A percentile compares a stretch with the other conserved stretches of the same genome.
Evolutionary conservation across 352 stramenopile genomes (phyloP).

Genomic region (Aphanomyces euteiches): DNA sequence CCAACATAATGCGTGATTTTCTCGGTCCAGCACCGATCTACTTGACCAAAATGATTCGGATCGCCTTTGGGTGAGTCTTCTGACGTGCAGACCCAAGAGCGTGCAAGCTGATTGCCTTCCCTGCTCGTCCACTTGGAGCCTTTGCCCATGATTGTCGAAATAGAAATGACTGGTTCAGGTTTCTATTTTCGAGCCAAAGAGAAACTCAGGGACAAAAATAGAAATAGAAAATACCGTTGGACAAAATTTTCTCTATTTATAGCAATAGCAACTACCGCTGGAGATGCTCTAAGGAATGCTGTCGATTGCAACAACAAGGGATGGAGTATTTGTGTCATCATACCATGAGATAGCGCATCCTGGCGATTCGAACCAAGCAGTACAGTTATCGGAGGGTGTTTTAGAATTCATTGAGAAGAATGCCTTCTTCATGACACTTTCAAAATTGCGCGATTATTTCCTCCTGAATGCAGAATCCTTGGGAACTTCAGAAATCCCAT

Average conservation of each 20-base stretch:
- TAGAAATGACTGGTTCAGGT: slow-evolving; percentile 1
- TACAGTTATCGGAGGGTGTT: neutral
- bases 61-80: slow-evolving; percentile 12
- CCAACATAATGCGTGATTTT: too few species aligned
- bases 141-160: slow-evolving; percentile 3
- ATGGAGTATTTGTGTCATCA: neutral
- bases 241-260: neutral
- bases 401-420: slow-evolving; percentile 1
- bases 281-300: neutral
- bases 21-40: too few species aligned
- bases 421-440: neutral
- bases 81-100: slow-evolving; percentile 11
- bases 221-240: slow-evolving; percentile 5
- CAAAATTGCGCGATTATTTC: neutral
- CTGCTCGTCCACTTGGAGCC: neutral
- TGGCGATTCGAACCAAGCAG: neutral
- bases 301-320: neutral
- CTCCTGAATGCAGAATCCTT: neutral
- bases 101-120: neutral
- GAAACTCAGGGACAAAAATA: neutral
- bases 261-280: neutral
- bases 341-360: neutral
- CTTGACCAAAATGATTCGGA: too few species aligned
- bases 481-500: neutral
- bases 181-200: neutral